Evolutionary conservation across 768 basidiomycete genomes (phyloP), one percentile per base, ranked within the genome.

Genomic region (Xerocomellus amylosporus): DNA sequence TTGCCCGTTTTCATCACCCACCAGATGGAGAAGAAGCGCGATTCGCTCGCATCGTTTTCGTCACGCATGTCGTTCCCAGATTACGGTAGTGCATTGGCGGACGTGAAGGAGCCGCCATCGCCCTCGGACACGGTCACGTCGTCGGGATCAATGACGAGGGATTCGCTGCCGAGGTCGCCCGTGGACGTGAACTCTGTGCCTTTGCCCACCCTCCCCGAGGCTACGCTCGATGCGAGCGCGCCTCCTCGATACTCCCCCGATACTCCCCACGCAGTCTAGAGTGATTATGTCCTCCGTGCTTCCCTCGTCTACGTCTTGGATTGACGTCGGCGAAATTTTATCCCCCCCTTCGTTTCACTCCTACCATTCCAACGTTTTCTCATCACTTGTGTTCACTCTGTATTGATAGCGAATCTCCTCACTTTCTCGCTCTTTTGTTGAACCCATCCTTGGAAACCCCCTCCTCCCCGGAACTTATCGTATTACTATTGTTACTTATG

Each of bases 41-140:
- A 78, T 53, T 81, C 81, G 6, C 53, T 80, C 15, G 70, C 73
- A 37, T 84, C 82, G 0, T 74, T 79, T 65, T 76, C 77, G 8
- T 70, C 70, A 30, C 73, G 75, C 54, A 64, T 79, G 47, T 78
- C 78, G 14, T 60, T 76, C 62, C 68, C 57, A 8, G 79, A 77
- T 38, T 74, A 71, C n/a, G 73, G 72, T 15, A 73, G 73, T 13
- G 61, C 69, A 39, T 58, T 77, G 51, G 58, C 36, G 28, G 65
- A 64, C 26, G 48, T 60, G 48, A 67, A 72, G 45, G 59, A 60
- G 2, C 51, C 67, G 0, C 61, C 59, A 31, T 65, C 62, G 0
- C 65, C 67, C 7, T 8, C 28, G 8, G 28, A 8, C 28, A 67
- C 63, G 2, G 37, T 52, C 1, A 69, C 67, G 2, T 12, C 31